Evolutionary conservation across 495 filamentous ascomycete species (phyloP), one percentile per base, ranked within the genome.

Genomic region (Trichocladium antarcticum): DNA sequence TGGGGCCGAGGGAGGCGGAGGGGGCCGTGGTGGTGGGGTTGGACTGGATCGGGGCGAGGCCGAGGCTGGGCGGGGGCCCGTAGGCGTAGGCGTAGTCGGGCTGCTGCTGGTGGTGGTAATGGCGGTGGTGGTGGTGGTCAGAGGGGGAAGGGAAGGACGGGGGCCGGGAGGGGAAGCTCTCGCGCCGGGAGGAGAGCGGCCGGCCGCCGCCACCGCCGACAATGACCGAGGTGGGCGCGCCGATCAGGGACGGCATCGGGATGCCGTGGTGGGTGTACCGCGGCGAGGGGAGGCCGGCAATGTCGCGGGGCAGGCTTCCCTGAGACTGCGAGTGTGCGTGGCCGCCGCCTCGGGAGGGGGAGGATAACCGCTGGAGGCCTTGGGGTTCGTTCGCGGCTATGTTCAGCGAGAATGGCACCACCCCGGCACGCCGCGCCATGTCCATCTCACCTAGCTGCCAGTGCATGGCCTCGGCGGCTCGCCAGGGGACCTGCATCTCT

Each of bases 401-500:
- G 29, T 81, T 82, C 35, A 84, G 70, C 22, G 82, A 78, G 61
- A 90, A 93, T 3, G 85, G 86, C 34, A 85, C 77, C 28, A 85
- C 83, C 15, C 87, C 86, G n/a, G 87, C 87, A 47, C 87, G 83
- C 47, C 82, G 76, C 28, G 87, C 87, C 85, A 98, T 96, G 49
- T 96, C 92, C 55, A 77, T 71, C 63, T 95, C 89, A 44, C 92
- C 92, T 16, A 98, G 67, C 58, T 93, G 84, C 92, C 92, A 98
- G 67, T 98, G 92, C 89, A 95, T 95, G 14, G 85, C 87, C 68
- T 98, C 92, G 27, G 85, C 90, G 6, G 92, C 85, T 45, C 90
- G 79, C 89, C 90, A 98, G 21, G 92, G 92, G 55, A 96, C 82
- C n/a, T 79, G 80, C 83, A 98, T 89, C 68, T 98, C 92, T 62